Base-by-base conservation (phyloP, 2,329 filamentous ascomycete genomes). In the Xylaria sp. region DNA sequence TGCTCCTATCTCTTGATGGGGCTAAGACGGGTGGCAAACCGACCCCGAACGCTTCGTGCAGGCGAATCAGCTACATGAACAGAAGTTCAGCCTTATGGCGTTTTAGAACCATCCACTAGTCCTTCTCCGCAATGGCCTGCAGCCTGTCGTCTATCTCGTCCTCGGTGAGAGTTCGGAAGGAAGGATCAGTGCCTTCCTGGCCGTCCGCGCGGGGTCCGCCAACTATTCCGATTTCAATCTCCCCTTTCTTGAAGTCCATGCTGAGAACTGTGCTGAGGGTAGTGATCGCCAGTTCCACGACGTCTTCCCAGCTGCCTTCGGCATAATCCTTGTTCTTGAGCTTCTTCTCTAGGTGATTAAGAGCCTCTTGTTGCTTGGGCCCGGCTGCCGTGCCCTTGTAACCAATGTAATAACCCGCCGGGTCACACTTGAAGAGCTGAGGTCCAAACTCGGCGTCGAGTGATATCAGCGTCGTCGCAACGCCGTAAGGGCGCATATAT, bases 271-370 rank as follows among this genome's bases (percentile, higher is more conserved):
- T 97, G 88, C 94, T 97, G 81, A 99, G 85, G 7, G 96, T 95
- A 54, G 94, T 93, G 81, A 99, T 99, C 68, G 93, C 96, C 77
- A 98, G 87, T 86, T 99, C 96, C 59, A 99, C 95, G 58, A 99
- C 96, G 70, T 99, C 96, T 82, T 97, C 93, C 96, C 96, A 99
- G 79, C 86, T 91, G 70, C 96, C 96, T 67, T 96, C 92, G 44
- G 95, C 96, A 77, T 88, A 87, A 78, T 98, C 94, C 90, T 98
- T 98, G 90, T 97, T 98, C 87, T 98, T 97, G 82, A 99, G 90
- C 88, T 98, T 98, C 91, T 98, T 98, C 89, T 99, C 96, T 68
- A 99, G 87, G 82, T 97, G 94, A 84, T 99, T 99, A 80, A 98
- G 89, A 72, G 96, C 96, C 87, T 99, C 96, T 82, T 99, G 96